Evolutionary conservation across 2,329 filamentous ascomycete genomes (phyloP), one percentile per base, ranked within the genome.

Genomic region (Periconia macrospinosa): DNA sequence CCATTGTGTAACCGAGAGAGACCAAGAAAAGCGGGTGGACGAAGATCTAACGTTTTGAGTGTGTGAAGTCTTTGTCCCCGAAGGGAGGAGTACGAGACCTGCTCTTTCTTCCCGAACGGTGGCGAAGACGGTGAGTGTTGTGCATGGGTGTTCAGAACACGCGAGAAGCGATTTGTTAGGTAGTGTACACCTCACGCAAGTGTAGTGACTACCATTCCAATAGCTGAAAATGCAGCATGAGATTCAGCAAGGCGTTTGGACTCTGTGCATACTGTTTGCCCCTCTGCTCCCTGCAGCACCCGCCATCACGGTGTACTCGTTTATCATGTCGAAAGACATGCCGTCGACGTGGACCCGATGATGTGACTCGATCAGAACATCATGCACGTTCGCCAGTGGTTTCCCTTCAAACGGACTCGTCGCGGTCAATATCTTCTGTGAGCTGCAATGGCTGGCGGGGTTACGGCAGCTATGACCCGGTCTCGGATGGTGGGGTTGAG

Each of bases 251-350:
- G 68, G 67, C 41, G 69, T 72, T 15, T 54, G 56, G 7, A 66
- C 50, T 46, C 58, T 50, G 20, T 40, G 47, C 35, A 54, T 41
- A 33, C 44, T 43, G 23, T 53, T 49, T 14, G 56, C 61, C 1
- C 69, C 60, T 43, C 63, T 56, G 11, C 33, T 5, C 11, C 33
- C 33, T 37, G 11, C 33, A 37, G 33, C 33, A 37, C 33, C 15
- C 23, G 23, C 23, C 33, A 37, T 13, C 5, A 3, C 15, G 17
- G 60, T 54, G 14, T 71, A 63, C 51, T 71, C 65, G 44, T 61
- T 54, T 6, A 71, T 45, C 61, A 74, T 68, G 48, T 74, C 71
- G 45, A 74, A 73, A 0, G 68, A 67, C 61, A 72, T 63, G 45
- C 71, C 71, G 42, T 74, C 70, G 20, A 73, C 65, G 11, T 62